These are phyloP conservation scores for Senna tora DNA, from an alignment of 306 rosid genomes.

Conservation along the genomic window DNA sequence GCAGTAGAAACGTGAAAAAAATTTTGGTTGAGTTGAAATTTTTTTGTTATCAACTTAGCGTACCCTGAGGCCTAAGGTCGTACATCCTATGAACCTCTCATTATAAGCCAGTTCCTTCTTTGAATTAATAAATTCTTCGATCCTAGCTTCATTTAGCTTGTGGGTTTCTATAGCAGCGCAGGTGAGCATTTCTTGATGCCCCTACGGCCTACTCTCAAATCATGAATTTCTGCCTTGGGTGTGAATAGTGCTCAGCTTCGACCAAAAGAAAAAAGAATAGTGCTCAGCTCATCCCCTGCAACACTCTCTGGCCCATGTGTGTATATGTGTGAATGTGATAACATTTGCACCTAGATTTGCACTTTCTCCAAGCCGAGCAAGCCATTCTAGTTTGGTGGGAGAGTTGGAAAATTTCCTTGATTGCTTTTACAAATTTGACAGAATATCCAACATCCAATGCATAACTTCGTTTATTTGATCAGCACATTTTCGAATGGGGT, in stretches of 20 bases:
- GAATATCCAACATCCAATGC: not conserved
- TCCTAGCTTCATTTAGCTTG: not conserved
- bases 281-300: not conserved
- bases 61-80: not conserved
- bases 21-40: not conserved
- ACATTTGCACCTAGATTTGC: not conserved
- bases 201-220: slow-evolving; percentile 28
- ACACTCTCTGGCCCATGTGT: not conserved
- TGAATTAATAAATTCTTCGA: not conserved
- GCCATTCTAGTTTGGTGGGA: not conserved
- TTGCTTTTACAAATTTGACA: not conserved
- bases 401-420: not conserved
- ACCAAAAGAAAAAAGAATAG: no score
- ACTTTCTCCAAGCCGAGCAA: not conserved
- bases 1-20: slow-evolving; percentile 22
- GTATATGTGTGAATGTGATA: not conserved
- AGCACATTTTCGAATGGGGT: slow-evolving; percentile 7
- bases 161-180: not conserved
- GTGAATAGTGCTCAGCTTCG: no score
- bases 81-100: not conserved
- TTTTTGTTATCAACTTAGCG: slow-evolving; percentile 12
- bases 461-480: not conserved
- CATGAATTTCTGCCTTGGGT: slow-evolving; percentile 10
- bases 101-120: not conserved
- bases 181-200: slow-evolving; percentile 6